These are phyloP conservation scores for Gentiana straminea DNA, from an alignment of 257 asterid species.

Conservation along the genomic window DNA sequence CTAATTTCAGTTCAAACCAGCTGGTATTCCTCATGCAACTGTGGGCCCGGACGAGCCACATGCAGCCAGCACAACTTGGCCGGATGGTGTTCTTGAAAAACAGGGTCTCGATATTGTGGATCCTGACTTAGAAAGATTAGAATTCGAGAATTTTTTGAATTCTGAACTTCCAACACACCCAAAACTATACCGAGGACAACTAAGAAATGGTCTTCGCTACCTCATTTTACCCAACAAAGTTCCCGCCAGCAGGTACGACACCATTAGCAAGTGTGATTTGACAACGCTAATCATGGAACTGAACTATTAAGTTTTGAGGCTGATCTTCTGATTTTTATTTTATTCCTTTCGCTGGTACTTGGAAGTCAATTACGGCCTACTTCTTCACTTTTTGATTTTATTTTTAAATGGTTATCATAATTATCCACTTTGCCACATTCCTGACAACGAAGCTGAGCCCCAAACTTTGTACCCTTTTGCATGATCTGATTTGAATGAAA, in stretches of 20 bases:
- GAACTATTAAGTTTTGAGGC: too few species aligned
- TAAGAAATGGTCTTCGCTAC: slow-evolving; percentile 91
- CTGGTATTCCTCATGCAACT: slow-evolving; percentile 52
- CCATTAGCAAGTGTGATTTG: not conserved
- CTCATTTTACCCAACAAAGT: slow-evolving; percentile 93
- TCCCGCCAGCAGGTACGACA: slow-evolving; percentile 76
- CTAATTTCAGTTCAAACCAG: slow-evolving; percentile 28
- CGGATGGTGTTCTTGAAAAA: slow-evolving; percentile 73
- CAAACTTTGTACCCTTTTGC: too few species aligned
- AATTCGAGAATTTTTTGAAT: slow-evolving; percentile 53
- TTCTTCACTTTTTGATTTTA: not conserved
- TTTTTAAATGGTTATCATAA: not conserved
- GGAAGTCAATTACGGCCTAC: not conserved
- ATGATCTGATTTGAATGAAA: too few species aligned
- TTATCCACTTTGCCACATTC: too few species aligned
- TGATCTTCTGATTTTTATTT: too few species aligned
- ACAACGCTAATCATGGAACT: too few species aligned
- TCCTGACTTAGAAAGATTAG: slow-evolving; percentile 49
- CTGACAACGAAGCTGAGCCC: too few species aligned
- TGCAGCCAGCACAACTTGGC: slow-evolving; percentile 94
- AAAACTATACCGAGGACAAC: slow-evolving; percentile 81
- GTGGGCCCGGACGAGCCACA: slow-evolving; percentile 99
- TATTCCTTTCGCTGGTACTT: too few species aligned
- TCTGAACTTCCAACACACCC: slow-evolving; percentile 87
- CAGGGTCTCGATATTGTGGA: slow-evolving; percentile 52